Base-by-base conservation (phyloP, 1,284 basidiomycete species). In the Ceratobasidium sp. region DNA sequence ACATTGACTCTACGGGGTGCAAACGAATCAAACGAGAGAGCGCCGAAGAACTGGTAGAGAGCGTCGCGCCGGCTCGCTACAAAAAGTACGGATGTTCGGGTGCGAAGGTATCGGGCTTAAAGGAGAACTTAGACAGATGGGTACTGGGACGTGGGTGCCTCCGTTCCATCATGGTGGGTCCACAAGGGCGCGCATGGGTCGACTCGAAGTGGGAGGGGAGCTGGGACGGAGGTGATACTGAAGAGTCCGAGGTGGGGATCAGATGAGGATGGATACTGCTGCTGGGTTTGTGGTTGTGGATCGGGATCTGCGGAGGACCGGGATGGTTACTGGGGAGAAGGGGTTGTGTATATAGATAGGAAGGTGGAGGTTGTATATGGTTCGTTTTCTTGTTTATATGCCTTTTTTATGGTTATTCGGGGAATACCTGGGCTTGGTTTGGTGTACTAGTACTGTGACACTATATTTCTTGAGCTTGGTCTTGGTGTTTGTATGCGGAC, bases 201-300 rank as follows among this genome's bases (percentile, higher is more conserved):
- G 42, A 45, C 42, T 45, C 42, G 42, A 17, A 49, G 47, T 20
- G 47, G 47, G 6, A 49, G n/a, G 47, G 47, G 47, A 42, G 39
- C 7, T 6, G 47, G 47, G 47, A n/a, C 35, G 6, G 56, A 61
- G 31, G 37, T 73, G 54, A 31, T 71, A n/a, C 26, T 71, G 53
- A 26, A n/a, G 3, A 51, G 10, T 42, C 67, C 67, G 17, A 54
- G n/a, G 20, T 0, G 39, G 39, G 39, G 35, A 37, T 7, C 17
- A 33, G 20, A 3, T 42, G 8, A 45, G 56, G 20, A 4, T 54
- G 42, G 68, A 73, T 20, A 73, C 56, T 10, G 68, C 58, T 20
- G 42, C 54, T 28, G 56, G 68, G 54, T 73, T 73, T 73, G 68
- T 73, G 54, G 68, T 73, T 23, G 68, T 73, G 17, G 35, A 56